Conservation (phyloP, 225 moss, liverwort and hornwort genomes). For the Lunularia cruciata region DNA sequence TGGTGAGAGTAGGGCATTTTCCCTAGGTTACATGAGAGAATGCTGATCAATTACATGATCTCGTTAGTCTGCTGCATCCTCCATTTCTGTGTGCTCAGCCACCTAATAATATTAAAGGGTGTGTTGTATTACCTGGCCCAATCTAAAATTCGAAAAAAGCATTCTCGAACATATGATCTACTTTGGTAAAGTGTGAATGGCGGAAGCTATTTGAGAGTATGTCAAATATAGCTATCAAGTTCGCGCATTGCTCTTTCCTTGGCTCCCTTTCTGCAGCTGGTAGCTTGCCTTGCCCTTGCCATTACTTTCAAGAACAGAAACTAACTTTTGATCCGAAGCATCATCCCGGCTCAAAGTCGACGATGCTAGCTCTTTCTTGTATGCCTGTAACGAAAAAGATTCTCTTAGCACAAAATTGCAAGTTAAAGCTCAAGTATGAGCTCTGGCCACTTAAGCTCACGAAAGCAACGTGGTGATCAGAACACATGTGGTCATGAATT, state of each 20-base stretch:
- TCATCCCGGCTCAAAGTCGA: slow-evolving; percentile 34
- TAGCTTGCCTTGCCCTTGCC: slow-evolving; percentile 48
- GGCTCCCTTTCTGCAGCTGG: slow-evolving; percentile 47
- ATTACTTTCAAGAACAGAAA: slow-evolving; percentile 46
- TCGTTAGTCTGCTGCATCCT: slow-evolving; percentile 3
- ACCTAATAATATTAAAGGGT: slow-evolving; percentile 37
- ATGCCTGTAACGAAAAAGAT: slow-evolving; percentile 23
- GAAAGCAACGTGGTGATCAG: too few species aligned
- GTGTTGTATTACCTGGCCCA: slow-evolving; percentile 25
- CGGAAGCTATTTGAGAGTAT: slow-evolving; percentile 47
- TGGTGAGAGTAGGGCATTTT: slow-evolving; percentile 17
- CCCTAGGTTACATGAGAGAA: slow-evolving; percentile 31
- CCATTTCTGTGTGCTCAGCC: slow-evolving; percentile 29
- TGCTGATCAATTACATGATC: slow-evolving; percentile 16
- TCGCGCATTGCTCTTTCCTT: slow-evolving; percentile 44
- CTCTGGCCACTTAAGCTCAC: too few species aligned
- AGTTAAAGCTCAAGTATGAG: too few species aligned
- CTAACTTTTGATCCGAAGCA: slow-evolving; percentile 37
- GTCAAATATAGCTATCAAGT: slow-evolving; percentile 48
- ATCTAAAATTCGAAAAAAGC: slow-evolving; percentile 22
- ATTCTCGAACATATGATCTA: slow-evolving; percentile 18
- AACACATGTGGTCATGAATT: too few species aligned
- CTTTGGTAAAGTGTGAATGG: slow-evolving; percentile 43
- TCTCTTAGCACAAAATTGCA: too few species aligned
- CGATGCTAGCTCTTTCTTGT: slow-evolving; percentile 40